Conservation (phyloP, 2,329 filamentous ascomycete species). For the Cadophora sp. region DNA sequence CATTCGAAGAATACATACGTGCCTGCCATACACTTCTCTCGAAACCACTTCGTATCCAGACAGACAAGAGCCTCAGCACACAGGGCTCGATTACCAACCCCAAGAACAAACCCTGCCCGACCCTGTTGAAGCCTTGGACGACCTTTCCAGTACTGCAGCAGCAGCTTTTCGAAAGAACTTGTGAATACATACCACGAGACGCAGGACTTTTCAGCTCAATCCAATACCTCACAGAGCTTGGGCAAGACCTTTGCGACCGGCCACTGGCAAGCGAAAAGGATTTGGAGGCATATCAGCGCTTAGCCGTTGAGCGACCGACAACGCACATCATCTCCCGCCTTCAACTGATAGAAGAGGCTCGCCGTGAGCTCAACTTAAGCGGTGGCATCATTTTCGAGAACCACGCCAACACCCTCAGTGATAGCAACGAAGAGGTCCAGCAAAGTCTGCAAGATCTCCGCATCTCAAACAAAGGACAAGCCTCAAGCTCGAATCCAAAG, state of each 20-base stretch:
- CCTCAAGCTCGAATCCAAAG: slow-evolving; percentile 31
- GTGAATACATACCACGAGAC: no score
- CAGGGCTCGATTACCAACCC: no score
- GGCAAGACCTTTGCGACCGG: slow-evolving; percentile 31
- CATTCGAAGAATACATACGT: no score
- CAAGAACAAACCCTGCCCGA: no score
- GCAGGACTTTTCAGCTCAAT: no score
- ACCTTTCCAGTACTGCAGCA: no score
- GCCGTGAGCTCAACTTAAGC: slow-evolving; percentile 36
- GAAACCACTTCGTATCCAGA: no score
- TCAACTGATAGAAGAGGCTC: slow-evolving; percentile 40
- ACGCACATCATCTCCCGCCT: slow-evolving; percentile 41
- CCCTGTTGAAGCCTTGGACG: no score
- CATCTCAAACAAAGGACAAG: slow-evolving; percentile 29
- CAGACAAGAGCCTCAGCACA: no score
- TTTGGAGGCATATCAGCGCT: slow-evolving; percentile 41
- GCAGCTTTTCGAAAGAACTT: no score
- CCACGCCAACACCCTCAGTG: slow-evolving; percentile 34
- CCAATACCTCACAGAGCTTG: slow-evolving; percentile 37
- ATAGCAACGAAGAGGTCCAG: slow-evolving; percentile 38
- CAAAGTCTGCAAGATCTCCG: slow-evolving; percentile 35
- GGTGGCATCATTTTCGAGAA: slow-evolving; percentile 37
- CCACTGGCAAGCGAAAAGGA: slow-evolving; percentile 43
- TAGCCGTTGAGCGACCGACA: slow-evolving; percentile 41
- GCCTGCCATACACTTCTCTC: no score